phyloP scores from a whole-genome alignment of 306 rosid genomes.

The Pyrus pyrifolia region DNA sequence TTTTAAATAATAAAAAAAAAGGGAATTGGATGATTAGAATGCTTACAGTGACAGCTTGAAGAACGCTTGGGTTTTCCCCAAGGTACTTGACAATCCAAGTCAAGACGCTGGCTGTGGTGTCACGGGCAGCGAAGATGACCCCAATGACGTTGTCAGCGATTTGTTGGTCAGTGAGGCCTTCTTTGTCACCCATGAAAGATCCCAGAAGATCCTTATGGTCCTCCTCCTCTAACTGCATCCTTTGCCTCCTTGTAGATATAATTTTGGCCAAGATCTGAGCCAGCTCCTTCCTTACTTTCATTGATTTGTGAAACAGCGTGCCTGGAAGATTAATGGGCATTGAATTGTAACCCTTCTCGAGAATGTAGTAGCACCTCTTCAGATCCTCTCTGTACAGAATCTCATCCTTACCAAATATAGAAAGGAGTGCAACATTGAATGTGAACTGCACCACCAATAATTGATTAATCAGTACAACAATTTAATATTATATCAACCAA shows the following conservation, averaged over 20 bases:
- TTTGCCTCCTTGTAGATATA: constrained; percentile 55
- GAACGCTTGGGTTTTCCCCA: constrained; percentile 70
- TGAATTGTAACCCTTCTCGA: constrained; percentile 90
- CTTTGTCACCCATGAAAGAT: constrained; percentile 75
- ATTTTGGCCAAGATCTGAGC: constrained; percentile 70
- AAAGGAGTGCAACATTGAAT: constrained; percentile 79
- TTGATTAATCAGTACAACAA: not conserved
- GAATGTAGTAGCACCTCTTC: constrained; percentile 69
- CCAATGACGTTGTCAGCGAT: constrained; percentile 92
- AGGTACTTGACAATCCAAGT: constrained; percentile 92
- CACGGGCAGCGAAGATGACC: constrained; percentile 92
- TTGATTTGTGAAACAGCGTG: constrained; percentile 80
- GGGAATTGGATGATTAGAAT: not conserved
- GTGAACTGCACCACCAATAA: constrained; percentile 48
- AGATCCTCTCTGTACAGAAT: constrained; percentile 64
- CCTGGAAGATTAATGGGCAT: constrained; percentile 87
- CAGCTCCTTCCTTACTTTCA: constrained; percentile 85
- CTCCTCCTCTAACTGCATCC: constrained; percentile 24
- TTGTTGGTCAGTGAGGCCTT: constrained; percentile 81
- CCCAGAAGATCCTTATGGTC: constrained; percentile 65
- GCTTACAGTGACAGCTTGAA: constrained; percentile 80
- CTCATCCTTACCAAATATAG: constrained; percentile 82
- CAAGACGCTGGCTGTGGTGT: constrained; percentile 90
- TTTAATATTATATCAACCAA: not conserved
- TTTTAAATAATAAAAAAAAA: not conserved